A percentile compares a stretch with the other conserved stretches of the same genome.
phyloP scores from a whole-genome alignment of 2,329 filamentous ascomycete genomes.

The Aspergillus luchuensis region DNA sequence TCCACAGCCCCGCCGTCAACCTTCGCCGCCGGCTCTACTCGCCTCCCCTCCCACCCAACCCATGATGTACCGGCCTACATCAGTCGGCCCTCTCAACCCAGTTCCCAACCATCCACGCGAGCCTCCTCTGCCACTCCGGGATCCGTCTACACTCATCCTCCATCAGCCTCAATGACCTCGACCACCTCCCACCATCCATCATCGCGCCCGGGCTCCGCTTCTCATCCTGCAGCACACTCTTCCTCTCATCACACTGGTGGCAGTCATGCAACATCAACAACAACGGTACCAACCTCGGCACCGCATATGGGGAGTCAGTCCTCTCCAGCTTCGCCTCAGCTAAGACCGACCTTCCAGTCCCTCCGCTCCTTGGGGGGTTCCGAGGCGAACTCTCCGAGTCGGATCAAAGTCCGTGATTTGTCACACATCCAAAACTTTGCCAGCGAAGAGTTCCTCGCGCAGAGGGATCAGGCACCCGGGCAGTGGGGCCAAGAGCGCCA shows the following conservation, averaged over 20 bases:
- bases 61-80: constrained; percentile 42
- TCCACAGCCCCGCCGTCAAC: constrained; percentile 39
- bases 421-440: constrained; percentile 90
- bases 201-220: constrained; percentile 20
- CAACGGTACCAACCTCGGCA: constrained; percentile 30
- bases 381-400: constrained; percentile 53
- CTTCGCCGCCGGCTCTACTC: constrained; percentile 35
- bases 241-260: constrained; percentile 25
- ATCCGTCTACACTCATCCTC: constrained; percentile 21
- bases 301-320: constrained; percentile 33
- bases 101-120: constrained; percentile 28
- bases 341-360: constrained; percentile 49
- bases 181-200: constrained; percentile 39
- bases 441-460: constrained; percentile 70
- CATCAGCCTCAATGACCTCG: constrained; percentile 53
- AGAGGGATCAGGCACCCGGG: constrained; percentile 44
- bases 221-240: constrained; percentile 18
- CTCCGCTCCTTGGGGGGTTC: constrained; percentile 47
- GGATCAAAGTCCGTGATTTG: constrained; percentile 82
- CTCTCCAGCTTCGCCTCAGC: constrained; percentile 49
- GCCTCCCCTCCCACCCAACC: constrained; percentile 30
- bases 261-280: constrained; percentile 30
- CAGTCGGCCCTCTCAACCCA: constrained; percentile 30
- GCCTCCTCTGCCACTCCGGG: constrained; percentile 27
- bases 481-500: constrained; percentile 57